Conservation (phyloP, 208 protist genomes). For the Trypanosoma scelopori region DNA sequence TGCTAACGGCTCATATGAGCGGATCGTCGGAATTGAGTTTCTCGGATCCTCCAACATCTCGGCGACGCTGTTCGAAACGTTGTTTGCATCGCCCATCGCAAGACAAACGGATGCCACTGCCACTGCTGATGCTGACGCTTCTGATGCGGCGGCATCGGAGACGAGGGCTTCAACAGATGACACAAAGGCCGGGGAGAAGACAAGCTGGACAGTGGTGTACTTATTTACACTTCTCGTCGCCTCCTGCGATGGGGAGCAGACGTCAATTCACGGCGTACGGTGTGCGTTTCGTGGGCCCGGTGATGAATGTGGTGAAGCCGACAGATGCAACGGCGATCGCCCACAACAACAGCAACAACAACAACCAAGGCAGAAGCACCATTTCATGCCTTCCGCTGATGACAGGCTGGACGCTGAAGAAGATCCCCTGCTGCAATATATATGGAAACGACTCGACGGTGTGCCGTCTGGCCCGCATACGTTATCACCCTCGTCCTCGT, state of each 20-base stretch:
- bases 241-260: slow-evolving; percentile 16
- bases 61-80: not conserved
- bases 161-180: not conserved
- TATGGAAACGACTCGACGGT: slow-evolving; percentile 1
- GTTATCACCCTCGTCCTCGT: not conserved
- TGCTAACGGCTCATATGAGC: slow-evolving; percentile 9
- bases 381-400: not conserved
- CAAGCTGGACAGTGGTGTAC: slow-evolving; percentile 6
- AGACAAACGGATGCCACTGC: not conserved
- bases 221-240: slow-evolving; percentile 23
- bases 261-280: slow-evolving; percentile 23
- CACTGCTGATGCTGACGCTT: too few species aligned
- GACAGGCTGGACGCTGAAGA: not conserved
- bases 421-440: slow-evolving; percentile 6
- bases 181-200: not conserved
- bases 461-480: too few species aligned
- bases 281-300: slow-evolving; percentile 6
- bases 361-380: too few species aligned
- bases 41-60: slow-evolving; percentile 5
- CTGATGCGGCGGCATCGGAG: not conserved
- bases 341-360: not conserved
- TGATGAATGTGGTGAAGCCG: not conserved
- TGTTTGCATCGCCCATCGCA: not conserved
- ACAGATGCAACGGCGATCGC: too few species aligned
- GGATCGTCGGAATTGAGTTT: slow-evolving; percentile 23